A percentile compares a stretch with the other conserved stretches of the same genome.
Evolutionary conservation across 1,284 basidiomycete genomes (phyloP).

Genomic region (Rhodotorula sp.): DNA sequence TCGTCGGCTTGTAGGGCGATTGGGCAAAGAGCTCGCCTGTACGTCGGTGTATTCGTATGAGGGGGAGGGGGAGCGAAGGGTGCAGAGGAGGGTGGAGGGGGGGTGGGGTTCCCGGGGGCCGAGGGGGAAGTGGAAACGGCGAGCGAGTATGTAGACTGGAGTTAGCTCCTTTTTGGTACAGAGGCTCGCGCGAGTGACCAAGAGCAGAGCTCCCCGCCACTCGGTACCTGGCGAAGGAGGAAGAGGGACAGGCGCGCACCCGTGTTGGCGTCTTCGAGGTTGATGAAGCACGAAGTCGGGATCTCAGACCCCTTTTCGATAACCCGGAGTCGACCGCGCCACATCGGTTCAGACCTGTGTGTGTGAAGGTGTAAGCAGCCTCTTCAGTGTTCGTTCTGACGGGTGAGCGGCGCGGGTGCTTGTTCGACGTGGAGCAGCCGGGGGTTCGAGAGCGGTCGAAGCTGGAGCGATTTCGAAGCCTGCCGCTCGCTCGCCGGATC

Average conservation of each 20-base stretch:
- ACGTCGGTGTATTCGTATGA: background rate
- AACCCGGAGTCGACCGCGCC: constrained; percentile 85
- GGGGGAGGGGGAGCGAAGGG: background rate
- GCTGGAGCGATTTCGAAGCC: background rate
- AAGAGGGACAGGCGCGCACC: constrained; percentile 55
- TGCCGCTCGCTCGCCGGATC: background rate
- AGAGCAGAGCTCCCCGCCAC: background rate
- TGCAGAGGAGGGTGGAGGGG: background rate
- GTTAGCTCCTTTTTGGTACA: background rate
- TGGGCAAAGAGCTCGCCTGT: constrained; percentile 75
- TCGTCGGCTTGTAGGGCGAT: constrained; percentile 77
- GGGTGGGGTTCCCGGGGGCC: no score
- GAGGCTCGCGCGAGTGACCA: background rate
- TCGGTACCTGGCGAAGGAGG: background rate
- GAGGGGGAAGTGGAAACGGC: background rate
- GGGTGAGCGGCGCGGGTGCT: no score
- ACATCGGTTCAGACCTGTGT: constrained; percentile 59
- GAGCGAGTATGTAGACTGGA: background rate
- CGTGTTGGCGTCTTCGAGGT: constrained; percentile 71
- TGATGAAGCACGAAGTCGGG: constrained; percentile 58
- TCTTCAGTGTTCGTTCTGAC: background rate
- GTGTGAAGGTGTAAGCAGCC: no score
- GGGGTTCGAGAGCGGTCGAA: background rate
- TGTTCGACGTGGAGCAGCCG: background rate
- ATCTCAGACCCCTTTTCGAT: constrained; percentile 59